Base-by-base conservation (phyloP, 2,329 filamentous ascomycete genomes). In the Stagonosporopsis chrysanthemi region DNA sequence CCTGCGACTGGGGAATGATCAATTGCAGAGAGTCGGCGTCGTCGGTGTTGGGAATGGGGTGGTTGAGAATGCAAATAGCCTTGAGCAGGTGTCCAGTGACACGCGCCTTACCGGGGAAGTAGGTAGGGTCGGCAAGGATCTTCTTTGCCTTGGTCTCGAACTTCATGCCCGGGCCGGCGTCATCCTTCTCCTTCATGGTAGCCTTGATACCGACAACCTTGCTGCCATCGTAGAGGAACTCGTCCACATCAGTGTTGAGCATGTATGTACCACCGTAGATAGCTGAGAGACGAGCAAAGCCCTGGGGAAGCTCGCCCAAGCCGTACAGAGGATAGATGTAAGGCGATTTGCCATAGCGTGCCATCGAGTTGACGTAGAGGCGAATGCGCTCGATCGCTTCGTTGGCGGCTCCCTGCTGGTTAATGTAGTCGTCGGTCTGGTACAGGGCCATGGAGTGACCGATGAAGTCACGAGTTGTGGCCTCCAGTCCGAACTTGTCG, bases 251-350 rank as follows among this genome's bases (percentile, higher is more conserved):
- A 68, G 95, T 96, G 84, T 98, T 98, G 73, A 99, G 89, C 93
- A 99, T 99, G 82, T 99, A 99, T 47, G 95, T 99, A 69, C 95
- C 95, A 65, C 95, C 95, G 76, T 99, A 98, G 80, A 99, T 98
- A 77, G 95, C 95, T 38, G 93, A 97, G 52, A 99, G 86, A 78
- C 95, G 93, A 63, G 95, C 95, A 73, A 99, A 99, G 58, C 94
- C 94, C 81, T 99, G 95, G 33, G 95, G 96, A 54, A 99, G 89
- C 82, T 99, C 95, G 76, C 91, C 95, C 46, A 99, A 88, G 61
- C 95, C 95, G 81, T 99, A 99, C 29, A 98, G 88, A 45, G 95
- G 96, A 84, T 99, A 99, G 82, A 99, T 98, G 83, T 98, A 99
- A 42, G 95, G 96, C 12, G 93, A 98, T 81, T 97, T 98, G 80